Evolutionary conservation across 2,329 filamentous ascomycete species (phyloP).

Genomic region (Fusarium annulatum): DNA sequence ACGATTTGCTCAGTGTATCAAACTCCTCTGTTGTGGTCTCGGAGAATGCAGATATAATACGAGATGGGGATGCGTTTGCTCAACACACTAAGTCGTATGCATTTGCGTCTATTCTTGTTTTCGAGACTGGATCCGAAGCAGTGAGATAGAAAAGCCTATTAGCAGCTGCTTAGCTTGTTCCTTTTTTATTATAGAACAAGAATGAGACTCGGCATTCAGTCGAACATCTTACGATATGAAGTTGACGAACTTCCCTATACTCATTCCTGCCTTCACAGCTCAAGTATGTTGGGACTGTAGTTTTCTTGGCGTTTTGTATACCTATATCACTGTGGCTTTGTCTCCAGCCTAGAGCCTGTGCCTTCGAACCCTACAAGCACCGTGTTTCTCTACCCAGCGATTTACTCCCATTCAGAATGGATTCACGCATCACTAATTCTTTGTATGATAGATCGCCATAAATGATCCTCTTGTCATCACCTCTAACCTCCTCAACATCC

Average conservation of each 20-base stretch:
- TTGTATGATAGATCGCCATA: slow-evolving; percentile 47
- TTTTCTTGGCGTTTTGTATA: not conserved
- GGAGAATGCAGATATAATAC: slow-evolving; percentile 30
- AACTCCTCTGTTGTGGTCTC: slow-evolving; percentile 3
- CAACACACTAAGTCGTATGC: not conserved
- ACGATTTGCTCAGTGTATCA: not conserved
- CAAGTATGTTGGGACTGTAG: slow-evolving; percentile 44
- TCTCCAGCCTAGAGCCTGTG: not conserved
- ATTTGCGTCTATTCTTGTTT: not conserved
- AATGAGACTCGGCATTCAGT: slow-evolving; percentile 22
- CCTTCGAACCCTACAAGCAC: not conserved
- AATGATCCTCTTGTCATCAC: slow-evolving; percentile 49
- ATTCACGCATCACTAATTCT: not conserved
- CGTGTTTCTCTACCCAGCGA: not conserved
- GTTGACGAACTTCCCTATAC: slow-evolving; percentile 51
- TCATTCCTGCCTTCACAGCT: slow-evolving; percentile 53
- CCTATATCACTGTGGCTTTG: not conserved
- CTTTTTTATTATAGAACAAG: not conserved
- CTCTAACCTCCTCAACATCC: slow-evolving; percentile 49
- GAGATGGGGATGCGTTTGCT: not conserved
- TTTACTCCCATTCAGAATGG: not conserved
- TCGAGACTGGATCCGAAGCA: not conserved
- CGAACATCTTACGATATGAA: slow-evolving; percentile 37
- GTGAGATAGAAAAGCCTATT: slow-evolving; percentile 7
- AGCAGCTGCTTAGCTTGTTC: not conserved